These are phyloP conservation scores for Clarireedia monteithiana DNA, from an alignment of 2,329 filamentous ascomycete species.

Conservation along the genomic window DNA sequence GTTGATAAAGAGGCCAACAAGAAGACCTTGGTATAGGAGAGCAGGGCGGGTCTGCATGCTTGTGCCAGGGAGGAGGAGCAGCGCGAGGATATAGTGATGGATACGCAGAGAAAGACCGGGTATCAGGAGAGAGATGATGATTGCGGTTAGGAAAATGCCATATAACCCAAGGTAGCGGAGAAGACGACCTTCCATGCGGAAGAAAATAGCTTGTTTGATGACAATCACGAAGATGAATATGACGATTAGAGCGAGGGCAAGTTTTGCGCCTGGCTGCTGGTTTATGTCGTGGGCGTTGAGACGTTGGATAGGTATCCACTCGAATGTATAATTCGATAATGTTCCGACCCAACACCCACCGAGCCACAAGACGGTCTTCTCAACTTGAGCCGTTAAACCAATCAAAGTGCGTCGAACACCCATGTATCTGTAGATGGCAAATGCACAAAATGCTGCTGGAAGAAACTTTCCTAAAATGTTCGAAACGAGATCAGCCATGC, in stretches of 20 bases:
- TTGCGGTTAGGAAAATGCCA: slow-evolving; percentile 53
- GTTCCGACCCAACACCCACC: slow-evolving; percentile 86
- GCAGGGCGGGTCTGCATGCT: slow-evolving; percentile 79
- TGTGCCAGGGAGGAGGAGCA: slow-evolving; percentile 82
- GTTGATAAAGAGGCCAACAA: slow-evolving; percentile 89
- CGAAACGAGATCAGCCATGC: slow-evolving; percentile 66
- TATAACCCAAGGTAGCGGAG: slow-evolving; percentile 74
- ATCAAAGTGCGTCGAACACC: slow-evolving; percentile 62
- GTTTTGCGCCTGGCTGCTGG: slow-evolving; percentile 80
- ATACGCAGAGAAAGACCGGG: slow-evolving; percentile 78
- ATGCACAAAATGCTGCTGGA: slow-evolving; percentile 79
- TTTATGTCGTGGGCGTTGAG: slow-evolving; percentile 85
- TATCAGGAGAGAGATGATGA: slow-evolving; percentile 63
- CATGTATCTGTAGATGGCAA: slow-evolving; percentile 82
- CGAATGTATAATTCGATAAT: slow-evolving; percentile 91
- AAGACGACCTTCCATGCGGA: slow-evolving; percentile 78
- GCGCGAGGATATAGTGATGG: slow-evolving; percentile 87
- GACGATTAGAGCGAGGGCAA: slow-evolving; percentile 73
- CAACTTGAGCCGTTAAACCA: slow-evolving; percentile 72
- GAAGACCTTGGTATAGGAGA: slow-evolving; percentile 79
- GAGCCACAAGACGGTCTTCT: slow-evolving; percentile 86
- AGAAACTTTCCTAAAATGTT: slow-evolving; percentile 74
- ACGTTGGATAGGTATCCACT: slow-evolving; percentile 85
- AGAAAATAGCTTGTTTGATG: slow-evolving; percentile 71
- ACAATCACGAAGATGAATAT: slow-evolving; percentile 61